These are phyloP conservation scores for Fusarium torulosum DNA, from an alignment of 2,329 filamentous ascomycete genomes.

Conservation along the genomic window DNA sequence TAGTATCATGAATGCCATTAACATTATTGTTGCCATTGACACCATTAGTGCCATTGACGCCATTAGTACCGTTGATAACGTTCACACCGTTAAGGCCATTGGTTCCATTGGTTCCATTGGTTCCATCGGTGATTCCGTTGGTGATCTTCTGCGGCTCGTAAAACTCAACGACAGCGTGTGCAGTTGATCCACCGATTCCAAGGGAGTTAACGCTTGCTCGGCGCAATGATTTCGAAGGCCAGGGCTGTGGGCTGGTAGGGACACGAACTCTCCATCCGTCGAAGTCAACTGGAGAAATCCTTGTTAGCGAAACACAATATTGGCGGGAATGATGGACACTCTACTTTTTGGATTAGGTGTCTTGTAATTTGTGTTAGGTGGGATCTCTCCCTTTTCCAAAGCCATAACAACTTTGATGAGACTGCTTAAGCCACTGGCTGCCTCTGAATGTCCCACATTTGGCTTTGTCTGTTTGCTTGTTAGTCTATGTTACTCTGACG, in stretches of 20 bases:
- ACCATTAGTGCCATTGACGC: too few species aligned
- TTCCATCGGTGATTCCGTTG: neutral
- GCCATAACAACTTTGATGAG: constrained; percentile 47
- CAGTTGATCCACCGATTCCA: constrained; percentile 61
- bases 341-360: constrained; percentile 47
- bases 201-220: constrained; percentile 51
- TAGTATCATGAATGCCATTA: too few species aligned
- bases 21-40: neutral
- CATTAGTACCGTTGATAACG: too few species aligned
- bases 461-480: constrained; percentile 49
- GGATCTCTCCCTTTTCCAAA: constrained; percentile 47
- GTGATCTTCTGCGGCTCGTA: constrained; percentile 27
- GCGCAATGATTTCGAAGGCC: constrained; percentile 43
- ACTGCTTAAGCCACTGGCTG: constrained; percentile 47
- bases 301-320: constrained; percentile 8
- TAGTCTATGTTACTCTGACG: neutral
- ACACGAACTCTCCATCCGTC: constrained; percentile 45
- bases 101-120: neutral
- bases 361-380: constrained; percentile 44
- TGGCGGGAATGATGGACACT: neutral
- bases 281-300: constrained; percentile 31
- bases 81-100: too few species aligned
- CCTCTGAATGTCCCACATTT: constrained; percentile 48
- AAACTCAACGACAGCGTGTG: constrained; percentile 56
- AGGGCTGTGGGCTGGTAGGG: constrained; percentile 36